These are phyloP conservation scores for Solanum hybrid DNA, from an alignment of 305 asterid genomes.

Conservation along the genomic window DNA sequence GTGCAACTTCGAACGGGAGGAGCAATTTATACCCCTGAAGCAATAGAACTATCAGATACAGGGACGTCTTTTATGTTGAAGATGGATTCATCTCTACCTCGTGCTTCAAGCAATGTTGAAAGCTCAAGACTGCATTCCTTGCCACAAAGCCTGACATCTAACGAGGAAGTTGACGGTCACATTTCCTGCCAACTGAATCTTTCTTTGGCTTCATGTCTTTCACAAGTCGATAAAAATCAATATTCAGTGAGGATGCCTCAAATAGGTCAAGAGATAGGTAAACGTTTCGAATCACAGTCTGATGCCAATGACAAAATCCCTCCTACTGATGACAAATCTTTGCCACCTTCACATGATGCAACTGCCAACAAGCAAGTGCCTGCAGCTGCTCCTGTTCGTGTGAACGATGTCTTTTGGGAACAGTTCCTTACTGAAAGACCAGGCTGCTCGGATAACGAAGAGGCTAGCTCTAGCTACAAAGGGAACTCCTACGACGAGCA, in stretches of 20 bases:
- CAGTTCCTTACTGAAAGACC: slow-evolving; percentile 87
- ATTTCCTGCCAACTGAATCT: slow-evolving; percentile 75
- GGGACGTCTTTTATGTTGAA: slow-evolving; percentile 55
- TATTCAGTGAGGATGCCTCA: slow-evolving; percentile 22
- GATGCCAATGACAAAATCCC: slow-evolving; percentile 9
- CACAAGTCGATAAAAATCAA: slow-evolving; percentile 39
- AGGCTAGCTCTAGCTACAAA: slow-evolving; percentile 52
- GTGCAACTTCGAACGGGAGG: slow-evolving; percentile 31
- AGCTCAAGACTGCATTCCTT: slow-evolving; percentile 37
- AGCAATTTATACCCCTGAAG: slow-evolving; percentile 37
- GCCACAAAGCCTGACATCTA: slow-evolving; percentile 27
- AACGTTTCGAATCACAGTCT: slow-evolving; percentile 15
- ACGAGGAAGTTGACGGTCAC: slow-evolving; percentile 48
- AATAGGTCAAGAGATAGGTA: slow-evolving; percentile 25
- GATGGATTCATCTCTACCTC: slow-evolving; percentile 42
- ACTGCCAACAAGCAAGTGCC: slow-evolving; percentile 29
- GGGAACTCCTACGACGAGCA: slow-evolving; percentile 31
- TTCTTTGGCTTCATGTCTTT: slow-evolving; percentile 61
- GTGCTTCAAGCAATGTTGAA: slow-evolving; percentile 23
- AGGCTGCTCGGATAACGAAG: slow-evolving; percentile 70
- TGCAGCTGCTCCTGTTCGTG: slow-evolving; percentile 34
- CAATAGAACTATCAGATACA: slow-evolving; percentile 67
- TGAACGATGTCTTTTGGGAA: slow-evolving; percentile 92
- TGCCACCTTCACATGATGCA: slow-evolving; percentile 26
- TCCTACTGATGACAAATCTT: slow-evolving; percentile 16